Conservation (phyloP, 192 early-diverging fungal species). For the Coemansia sp. region DNA sequence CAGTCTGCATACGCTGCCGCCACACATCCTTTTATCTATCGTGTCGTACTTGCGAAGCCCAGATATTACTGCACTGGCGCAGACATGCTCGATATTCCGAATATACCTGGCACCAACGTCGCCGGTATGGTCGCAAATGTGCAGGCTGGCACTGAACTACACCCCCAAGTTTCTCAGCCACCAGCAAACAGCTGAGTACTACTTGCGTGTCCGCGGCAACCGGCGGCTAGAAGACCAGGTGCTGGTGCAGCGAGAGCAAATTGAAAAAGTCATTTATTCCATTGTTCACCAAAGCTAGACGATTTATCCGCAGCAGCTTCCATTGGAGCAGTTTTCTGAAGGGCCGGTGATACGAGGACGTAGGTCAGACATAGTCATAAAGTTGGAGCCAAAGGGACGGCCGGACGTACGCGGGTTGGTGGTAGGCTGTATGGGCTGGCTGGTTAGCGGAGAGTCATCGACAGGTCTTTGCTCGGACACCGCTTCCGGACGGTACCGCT, state of each 20-base stretch:
- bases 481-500: slow-evolving; percentile 4
- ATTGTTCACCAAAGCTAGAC: slow-evolving; percentile 15
- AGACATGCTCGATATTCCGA: slow-evolving; percentile 33
- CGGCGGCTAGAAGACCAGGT: slow-evolving; percentile 31
- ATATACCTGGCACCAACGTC: slow-evolving; percentile 32
- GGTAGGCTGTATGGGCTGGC: background rate
- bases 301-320: slow-evolving; percentile 39
- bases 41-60: slow-evolving; percentile 22
- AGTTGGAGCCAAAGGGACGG: slow-evolving; percentile 24
- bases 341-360: slow-evolving; percentile 23
- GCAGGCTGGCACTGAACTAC: slow-evolving; percentile 22
- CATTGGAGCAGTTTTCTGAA: slow-evolving; percentile 6
- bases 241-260: slow-evolving; percentile 29
- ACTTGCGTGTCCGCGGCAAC: slow-evolving; percentile 44
- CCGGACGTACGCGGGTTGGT: slow-evolving; percentile 2
- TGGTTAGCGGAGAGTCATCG: background rate
- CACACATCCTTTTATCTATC: slow-evolving; percentile 34
- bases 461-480: background rate
- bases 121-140: slow-evolving; percentile 36
- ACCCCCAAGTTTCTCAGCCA: slow-evolving; percentile 24
- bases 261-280: slow-evolving; percentile 26
- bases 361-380: slow-evolving; percentile 26
- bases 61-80: slow-evolving; percentile 25
- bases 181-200: slow-evolving; percentile 44
- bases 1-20: slow-evolving; percentile 24